These are phyloP conservation scores for Fusarium duplospermum DNA, from an alignment of 2,329 filamentous ascomycete genomes.

Conservation along the genomic window DNA sequence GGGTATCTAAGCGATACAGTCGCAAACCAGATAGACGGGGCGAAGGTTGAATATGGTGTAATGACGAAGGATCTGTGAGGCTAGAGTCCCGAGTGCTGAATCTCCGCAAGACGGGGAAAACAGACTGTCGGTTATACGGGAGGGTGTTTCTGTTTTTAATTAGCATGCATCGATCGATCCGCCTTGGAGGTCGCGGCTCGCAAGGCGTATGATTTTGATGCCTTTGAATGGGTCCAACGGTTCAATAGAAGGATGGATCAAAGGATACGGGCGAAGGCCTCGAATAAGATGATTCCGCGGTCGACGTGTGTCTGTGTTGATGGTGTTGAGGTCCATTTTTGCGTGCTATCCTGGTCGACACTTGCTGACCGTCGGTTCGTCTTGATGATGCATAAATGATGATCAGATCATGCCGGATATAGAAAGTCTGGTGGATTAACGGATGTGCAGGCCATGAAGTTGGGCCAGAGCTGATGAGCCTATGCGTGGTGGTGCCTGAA, in stretches of 20 bases:
- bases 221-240: constrained; percentile 35
- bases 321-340: neutral
- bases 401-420: neutral
- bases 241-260: constrained; percentile 41
- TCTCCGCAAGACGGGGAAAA: constrained; percentile 28
- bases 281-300: constrained; percentile 42
- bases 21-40: constrained; percentile 24
- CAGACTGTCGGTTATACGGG: constrained; percentile 33
- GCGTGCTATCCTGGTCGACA: neutral
- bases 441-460: neutral
- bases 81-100: constrained; percentile 29
- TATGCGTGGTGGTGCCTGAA: neutral
- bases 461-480: neutral
- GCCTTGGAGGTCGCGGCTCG: constrained; percentile 36
- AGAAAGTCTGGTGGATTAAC: neutral
- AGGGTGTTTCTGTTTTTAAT: constrained; percentile 44
- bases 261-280: constrained; percentile 42
- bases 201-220: constrained; percentile 36
- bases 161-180: constrained; percentile 42
- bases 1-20: constrained; percentile 77
- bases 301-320: neutral
- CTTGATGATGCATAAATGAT: neutral
- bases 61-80: constrained; percentile 42
- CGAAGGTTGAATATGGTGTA: constrained; percentile 43
- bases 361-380: neutral